Base-by-base conservation (phyloP, 1,139 yeast species). In the Geotrichum armillariae region DNA sequence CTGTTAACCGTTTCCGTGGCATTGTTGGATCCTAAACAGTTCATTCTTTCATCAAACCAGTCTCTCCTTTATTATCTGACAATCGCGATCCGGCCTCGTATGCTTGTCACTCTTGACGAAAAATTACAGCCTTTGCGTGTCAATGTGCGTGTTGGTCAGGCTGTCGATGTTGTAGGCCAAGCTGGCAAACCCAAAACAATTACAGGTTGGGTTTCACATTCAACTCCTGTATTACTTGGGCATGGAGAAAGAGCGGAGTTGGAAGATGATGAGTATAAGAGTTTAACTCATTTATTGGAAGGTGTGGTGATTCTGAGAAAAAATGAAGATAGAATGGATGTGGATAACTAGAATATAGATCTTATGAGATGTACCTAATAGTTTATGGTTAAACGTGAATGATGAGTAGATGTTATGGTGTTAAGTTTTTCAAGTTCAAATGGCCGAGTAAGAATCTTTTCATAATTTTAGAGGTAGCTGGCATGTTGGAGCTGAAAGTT, bases 191-290 rank as follows among this genome's bases (percentile, higher is more conserved):
- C 99, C 38, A 93, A 93, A 74, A 91, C 97, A 22, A 94, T 94
- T 46, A 94, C 99, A 4, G 99, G 99, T 38, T 94, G 99, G 99
- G 98, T 93, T 21, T 94, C 99, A 1, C 99, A 94, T 66, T 87
- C 95, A 5, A 93, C 99, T 0, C 99, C 99, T 0, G 99, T 93
- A 21, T 75, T 94, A 61, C 76, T 94, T 55, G 91, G 94, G 48
- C 83, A 84, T 61, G 98, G 98, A 44, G 99, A 94, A 69, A 79
- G 98, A 58, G 99, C 99, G 0, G 99, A 94, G 69, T 76, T 94
- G 60, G 99, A 94, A 68, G 91, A 88, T 62, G 95, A 90, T 55
- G 97, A 93, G 71, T 94, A 91, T 74, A 77, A 87, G 57, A 80
- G 95, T 57, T 77, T 90, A 64, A 80, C 95, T 8, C 80, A 82